Percentiles rank a stretch among this genome's conserved stretches.
Conservation (phyloP, 2,329 filamentous ascomycete species). For the Diaporthe capsici region DNA sequence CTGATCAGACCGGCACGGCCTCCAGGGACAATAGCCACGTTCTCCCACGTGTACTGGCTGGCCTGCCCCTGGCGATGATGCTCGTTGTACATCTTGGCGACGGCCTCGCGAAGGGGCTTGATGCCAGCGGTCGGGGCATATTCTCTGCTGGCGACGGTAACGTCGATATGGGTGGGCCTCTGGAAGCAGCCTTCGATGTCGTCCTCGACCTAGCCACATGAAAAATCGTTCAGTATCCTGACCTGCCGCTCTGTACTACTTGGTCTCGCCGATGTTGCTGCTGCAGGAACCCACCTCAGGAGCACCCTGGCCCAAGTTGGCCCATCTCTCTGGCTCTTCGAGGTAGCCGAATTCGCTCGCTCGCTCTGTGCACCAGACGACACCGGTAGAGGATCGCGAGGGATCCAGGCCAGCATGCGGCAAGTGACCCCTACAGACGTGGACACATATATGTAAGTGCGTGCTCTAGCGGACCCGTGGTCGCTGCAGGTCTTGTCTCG, state of each 20-base stretch:
- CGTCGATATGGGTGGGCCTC: slow-evolving; percentile 82
- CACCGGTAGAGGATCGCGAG: slow-evolving; percentile 89
- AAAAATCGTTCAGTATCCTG: neutral
- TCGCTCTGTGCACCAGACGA: slow-evolving; percentile 92
- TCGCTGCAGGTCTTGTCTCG: slow-evolving; percentile 7
- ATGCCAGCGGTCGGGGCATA: slow-evolving; percentile 96
- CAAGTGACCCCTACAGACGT: slow-evolving; percentile 73
- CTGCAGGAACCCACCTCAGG: slow-evolving; percentile 39
- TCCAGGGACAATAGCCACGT: slow-evolving; percentile 95
- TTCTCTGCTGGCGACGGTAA: slow-evolving; percentile 84
- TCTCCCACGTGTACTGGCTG: slow-evolving; percentile 96
- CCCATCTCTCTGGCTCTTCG: slow-evolving; percentile 87
- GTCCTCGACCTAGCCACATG: slow-evolving; percentile 75
- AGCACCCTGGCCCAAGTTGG: slow-evolving; percentile 80
- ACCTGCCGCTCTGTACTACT: neutral
- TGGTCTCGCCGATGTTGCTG: neutral
- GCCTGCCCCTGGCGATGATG: slow-evolving; percentile 90
- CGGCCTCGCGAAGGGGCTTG: slow-evolving; percentile 88
- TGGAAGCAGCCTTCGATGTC: slow-evolving; percentile 92
- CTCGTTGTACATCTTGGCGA: slow-evolving; percentile 93
- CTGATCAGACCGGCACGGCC: slow-evolving; percentile 93
- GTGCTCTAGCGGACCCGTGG: slow-evolving; percentile 1
- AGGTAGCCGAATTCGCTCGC: slow-evolving; percentile 90
- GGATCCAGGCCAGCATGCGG: slow-evolving; percentile 93
- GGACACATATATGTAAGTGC: slow-evolving; percentile 24